Evolutionary conservation across 2,329 filamentous ascomycete genomes (phyloP).

Genomic region (Lachnellula occidentalis): DNA sequence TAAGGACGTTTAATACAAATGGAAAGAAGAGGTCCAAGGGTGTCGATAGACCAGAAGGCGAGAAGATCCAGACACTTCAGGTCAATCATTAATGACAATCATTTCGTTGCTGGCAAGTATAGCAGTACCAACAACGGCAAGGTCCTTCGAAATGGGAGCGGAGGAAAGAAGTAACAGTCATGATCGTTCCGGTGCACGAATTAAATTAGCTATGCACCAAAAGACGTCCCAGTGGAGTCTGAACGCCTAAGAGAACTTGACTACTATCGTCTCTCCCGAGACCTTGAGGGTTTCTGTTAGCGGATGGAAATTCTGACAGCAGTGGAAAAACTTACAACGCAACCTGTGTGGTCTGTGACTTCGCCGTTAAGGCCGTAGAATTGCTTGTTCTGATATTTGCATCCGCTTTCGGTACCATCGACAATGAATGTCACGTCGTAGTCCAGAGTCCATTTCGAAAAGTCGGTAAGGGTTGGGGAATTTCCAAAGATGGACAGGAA

Average conservation of each 20-base stretch:
- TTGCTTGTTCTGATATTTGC: conserved; percentile 24
- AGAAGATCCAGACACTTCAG: conserved; percentile 14
- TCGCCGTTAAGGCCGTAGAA: conserved; percentile 26
- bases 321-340: conserved; percentile 29
- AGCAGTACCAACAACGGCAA: conserved; percentile 17
- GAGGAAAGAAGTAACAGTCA: conserved; percentile 21
- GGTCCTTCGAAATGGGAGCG: conserved; percentile 11
- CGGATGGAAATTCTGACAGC: background rate
- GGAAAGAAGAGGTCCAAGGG: conserved; percentile 24
- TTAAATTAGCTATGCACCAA: conserved; percentile 17
- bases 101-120: conserved; percentile 20
- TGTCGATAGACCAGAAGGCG: conserved; percentile 18
- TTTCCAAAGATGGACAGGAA: conserved; percentile 87
- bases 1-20: conserved; percentile 30
- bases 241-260: conserved; percentile 23
- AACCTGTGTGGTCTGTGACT: conserved; percentile 3
- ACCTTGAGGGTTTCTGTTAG: conserved; percentile 20
- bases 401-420: conserved; percentile 30
- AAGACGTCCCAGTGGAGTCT: conserved; percentile 10
- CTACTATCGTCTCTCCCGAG: conserved; percentile 14
- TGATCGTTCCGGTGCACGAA: conserved; percentile 17
- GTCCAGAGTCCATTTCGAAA: conserved; percentile 49
- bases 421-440: conserved; percentile 76
- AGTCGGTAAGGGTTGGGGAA: conserved; percentile 60
- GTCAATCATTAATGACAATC: conserved; percentile 19